A percentile compares a stretch with the other conserved stretches of the same genome.
phyloP scores from a whole-genome alignment of 1,284 basidiomycete species.

The Rhodotorula mucilaginosa region DNA sequence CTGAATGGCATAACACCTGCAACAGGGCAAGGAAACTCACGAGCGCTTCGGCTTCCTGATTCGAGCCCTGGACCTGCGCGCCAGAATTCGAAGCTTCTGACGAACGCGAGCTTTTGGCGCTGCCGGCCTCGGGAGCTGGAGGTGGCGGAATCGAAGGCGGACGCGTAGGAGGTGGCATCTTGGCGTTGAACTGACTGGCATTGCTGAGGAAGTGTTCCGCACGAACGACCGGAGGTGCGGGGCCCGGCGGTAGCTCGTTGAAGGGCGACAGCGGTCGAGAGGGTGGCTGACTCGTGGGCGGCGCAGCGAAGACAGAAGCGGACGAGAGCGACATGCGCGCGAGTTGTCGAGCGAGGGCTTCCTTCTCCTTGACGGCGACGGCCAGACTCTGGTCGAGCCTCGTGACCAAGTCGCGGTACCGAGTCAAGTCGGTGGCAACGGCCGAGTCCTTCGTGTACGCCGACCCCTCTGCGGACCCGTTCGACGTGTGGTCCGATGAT shows the following conservation, averaged over 20 bases:
- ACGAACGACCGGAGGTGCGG: constrained; percentile 7
- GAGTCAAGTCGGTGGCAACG: constrained; percentile 60
- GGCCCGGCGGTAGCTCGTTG: constrained; percentile 3
- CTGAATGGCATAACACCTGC: background rate
- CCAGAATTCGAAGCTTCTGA: constrained; percentile 13
- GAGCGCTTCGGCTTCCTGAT: constrained; percentile 78
- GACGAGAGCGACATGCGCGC: constrained; percentile 28
- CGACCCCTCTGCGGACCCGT: no score
- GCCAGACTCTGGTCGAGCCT: constrained; percentile 75
- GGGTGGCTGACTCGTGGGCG: background rate
- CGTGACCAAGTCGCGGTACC: constrained; percentile 67
- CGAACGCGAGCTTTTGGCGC: constrained; percentile 44
- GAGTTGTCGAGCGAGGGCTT: constrained; percentile 29
- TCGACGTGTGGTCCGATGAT: no score
- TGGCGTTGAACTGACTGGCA: constrained; percentile 52
- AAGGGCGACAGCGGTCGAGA: constrained; percentile 21
- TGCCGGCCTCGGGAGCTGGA: constrained; percentile 57
- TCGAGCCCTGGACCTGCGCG: constrained; percentile 54
- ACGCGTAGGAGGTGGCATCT: constrained; percentile 81
- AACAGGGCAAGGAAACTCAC: constrained; percentile 12
- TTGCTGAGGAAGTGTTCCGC: constrained; percentile 31
- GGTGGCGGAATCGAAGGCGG: constrained; percentile 85
- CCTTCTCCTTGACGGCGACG: constrained; percentile 52
- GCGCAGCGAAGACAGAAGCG: background rate
- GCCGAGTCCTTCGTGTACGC: background rate